Conservation (phyloP, 139 green algal species). For the Asterochloris sp. region DNA sequence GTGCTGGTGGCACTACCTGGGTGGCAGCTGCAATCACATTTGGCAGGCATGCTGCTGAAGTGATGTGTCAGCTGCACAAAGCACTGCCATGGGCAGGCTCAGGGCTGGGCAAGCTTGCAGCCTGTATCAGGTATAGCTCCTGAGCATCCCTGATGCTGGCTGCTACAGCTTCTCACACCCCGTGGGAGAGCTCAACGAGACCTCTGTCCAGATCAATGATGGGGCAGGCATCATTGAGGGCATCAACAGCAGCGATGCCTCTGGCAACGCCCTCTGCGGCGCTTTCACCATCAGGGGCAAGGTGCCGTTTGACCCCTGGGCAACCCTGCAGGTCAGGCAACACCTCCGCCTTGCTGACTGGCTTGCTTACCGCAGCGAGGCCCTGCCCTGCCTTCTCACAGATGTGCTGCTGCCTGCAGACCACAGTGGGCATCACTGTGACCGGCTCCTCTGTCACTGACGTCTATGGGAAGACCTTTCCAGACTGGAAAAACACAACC, state of each 20-base stretch:
- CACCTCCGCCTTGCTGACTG: too few species aligned
- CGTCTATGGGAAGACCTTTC: constrained; percentile 25
- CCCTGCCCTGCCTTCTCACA: too few species aligned
- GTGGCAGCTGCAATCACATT: too few species aligned
- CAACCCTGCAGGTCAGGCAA: not conserved
- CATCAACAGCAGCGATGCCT: not conserved
- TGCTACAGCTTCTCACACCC: constrained; percentile 31
- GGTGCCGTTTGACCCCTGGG: constrained; percentile 26
- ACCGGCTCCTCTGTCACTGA: constrained; percentile 8
- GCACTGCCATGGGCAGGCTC: too few species aligned
- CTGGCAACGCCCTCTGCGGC: constrained; percentile 16
- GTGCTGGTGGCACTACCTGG: too few species aligned
- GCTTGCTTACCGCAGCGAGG: too few species aligned
- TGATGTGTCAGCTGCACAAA: too few species aligned
- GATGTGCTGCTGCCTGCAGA: not conserved
- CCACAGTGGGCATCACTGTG: constrained; percentile 22
- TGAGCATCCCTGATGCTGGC: too few species aligned
- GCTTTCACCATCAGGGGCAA: constrained; percentile 14
- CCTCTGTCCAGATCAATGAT: constrained; percentile 22
- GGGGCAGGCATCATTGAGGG: constrained; percentile 9
- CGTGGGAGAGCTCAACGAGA: constrained; percentile 2
- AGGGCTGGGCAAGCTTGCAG: too few species aligned
- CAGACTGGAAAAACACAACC: constrained; percentile 11
- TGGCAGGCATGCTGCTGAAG: too few species aligned
- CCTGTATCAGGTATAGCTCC: too few species aligned